These are phyloP conservation scores for Phellopilus nigrolimitatus DNA, from an alignment of 1,284 basidiomycete species.

Conservation along the genomic window DNA sequence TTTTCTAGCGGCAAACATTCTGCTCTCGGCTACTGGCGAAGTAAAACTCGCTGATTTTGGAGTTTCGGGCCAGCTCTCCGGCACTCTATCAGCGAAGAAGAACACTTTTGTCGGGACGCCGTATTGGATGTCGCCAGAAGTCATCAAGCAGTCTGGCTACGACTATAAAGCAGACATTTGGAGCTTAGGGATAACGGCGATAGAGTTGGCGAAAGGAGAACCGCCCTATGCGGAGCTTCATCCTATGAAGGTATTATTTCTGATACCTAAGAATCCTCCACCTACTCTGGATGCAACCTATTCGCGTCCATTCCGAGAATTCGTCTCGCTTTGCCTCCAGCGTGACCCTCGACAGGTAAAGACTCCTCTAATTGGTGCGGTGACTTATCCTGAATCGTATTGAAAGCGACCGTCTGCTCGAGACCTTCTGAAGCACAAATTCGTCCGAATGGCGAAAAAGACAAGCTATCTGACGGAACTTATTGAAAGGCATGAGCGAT, in stretches of 20 bases:
- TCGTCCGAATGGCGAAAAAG: slow-evolving; percentile 92
- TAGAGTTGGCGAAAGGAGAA: slow-evolving; percentile 95
- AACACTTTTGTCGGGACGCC: slow-evolving; percentile 98
- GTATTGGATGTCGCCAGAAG: slow-evolving; percentile 99
- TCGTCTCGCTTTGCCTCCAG: slow-evolving; percentile 89
- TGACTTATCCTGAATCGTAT: neutral
- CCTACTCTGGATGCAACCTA: slow-evolving; percentile 86
- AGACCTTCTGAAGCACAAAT: slow-evolving; percentile 94
- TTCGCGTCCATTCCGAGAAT: slow-evolving; percentile 90
- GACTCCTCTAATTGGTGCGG: slow-evolving; percentile 21
- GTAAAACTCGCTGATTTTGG: slow-evolving; percentile 99
- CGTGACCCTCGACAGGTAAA: slow-evolving; percentile 87
- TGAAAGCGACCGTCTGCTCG: slow-evolving; percentile 87
- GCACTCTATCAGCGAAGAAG: slow-evolving; percentile 95
- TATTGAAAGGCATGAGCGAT: slow-evolving; percentile 91
- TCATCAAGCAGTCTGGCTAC: slow-evolving; percentile 99
- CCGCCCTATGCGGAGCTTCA: slow-evolving; percentile 97
- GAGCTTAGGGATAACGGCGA: slow-evolving; percentile 95
- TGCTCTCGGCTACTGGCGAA: slow-evolving; percentile 91
- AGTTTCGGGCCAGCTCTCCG: slow-evolving; percentile 97
- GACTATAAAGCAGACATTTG: slow-evolving; percentile 99
- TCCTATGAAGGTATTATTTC: slow-evolving; percentile 98
- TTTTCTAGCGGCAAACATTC: slow-evolving; percentile 82
- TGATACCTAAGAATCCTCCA: slow-evolving; percentile 97
- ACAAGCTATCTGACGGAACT: slow-evolving; percentile 91